Percentiles rank a stretch among this genome's conserved stretches.
Conservation (phyloP, 2,329 filamentous ascomycete genomes). For the Ilyonectria robusta region DNA sequence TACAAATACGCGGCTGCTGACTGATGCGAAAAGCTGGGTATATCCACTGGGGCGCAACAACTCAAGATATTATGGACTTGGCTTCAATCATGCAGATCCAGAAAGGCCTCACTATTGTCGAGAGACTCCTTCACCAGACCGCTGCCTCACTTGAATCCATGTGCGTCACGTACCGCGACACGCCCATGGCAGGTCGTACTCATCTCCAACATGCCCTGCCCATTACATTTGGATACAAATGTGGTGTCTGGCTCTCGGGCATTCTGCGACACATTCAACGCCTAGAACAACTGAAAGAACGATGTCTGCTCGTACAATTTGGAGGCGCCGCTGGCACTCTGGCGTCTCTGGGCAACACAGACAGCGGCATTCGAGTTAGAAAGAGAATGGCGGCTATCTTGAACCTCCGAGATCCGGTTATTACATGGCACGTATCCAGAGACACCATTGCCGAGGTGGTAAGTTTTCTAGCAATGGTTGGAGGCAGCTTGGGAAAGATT, state of each 20-base stretch:
- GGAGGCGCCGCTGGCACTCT: conserved; percentile 70
- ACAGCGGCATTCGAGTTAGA: conserved; percentile 64
- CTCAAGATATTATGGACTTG: conserved; percentile 72
- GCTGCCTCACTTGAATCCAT: conserved; percentile 60
- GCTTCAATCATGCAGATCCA: conserved; percentile 69
- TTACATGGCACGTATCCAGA: conserved; percentile 71
- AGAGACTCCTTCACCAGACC: conserved; percentile 59
- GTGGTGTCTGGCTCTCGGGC: conserved; percentile 66
- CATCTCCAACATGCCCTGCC: conserved; percentile 71
- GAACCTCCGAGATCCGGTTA: conserved; percentile 62
- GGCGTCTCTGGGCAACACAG: conserved; percentile 65
- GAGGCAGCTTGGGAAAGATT: conserved; percentile 68
- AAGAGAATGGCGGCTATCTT: conserved; percentile 64
- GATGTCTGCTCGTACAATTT: conserved; percentile 67
- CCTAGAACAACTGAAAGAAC: conserved; percentile 61
- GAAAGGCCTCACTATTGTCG: conserved; percentile 62
- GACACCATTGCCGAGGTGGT: conserved; percentile 68
- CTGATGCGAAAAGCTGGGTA: conserved; percentile 50
- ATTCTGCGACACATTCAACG: conserved; percentile 64
- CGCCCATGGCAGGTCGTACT: conserved; percentile 69
- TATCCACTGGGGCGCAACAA: conserved; percentile 72
- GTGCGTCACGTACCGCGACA: conserved; percentile 63
- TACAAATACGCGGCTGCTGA: conserved; percentile 41
- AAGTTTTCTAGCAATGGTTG: conserved; percentile 68
- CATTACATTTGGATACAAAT: conserved; percentile 71